Base-by-base conservation (phyloP, 768 basidiomycete genomes). In the Dentipellis sp. region DNA sequence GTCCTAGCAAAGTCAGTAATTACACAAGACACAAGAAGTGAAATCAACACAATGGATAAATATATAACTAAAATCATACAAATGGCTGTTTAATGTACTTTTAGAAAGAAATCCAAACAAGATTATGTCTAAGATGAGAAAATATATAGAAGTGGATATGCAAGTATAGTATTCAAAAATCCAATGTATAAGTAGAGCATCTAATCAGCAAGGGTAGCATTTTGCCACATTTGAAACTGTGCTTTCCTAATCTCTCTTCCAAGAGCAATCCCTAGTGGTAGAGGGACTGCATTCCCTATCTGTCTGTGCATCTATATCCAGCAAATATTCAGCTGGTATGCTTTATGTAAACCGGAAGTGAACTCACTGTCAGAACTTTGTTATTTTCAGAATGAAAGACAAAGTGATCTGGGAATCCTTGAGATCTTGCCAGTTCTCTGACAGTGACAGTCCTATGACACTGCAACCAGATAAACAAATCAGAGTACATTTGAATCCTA, bases 331-430 rank as follows among this genome's bases (percentile, higher is more conserved):
- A 17, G 2, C 6, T 10, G 35, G 40, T 19, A 19, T 4, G 12
- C 22, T 10, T 17, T 19, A 17, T 3, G 10, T 21, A 1, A 19
- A 3, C 14, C 21, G 9, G 39, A 51, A 17, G 16, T 6, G 12
- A 29, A 71, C 84, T 58, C 57, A 88, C 87, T 1, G 82, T 87
- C 34, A 79, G 73, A 12, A 89, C 75, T 45, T 76, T 79, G 40
- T 79, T 63, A 12, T 75, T 69, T 7, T 74, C 59, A 0, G 85
- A 71, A 54, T 77, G 63, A 59, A 92, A 91, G 0, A 78, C 68
- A 56, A 88, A 90, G 62, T 75, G 69, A 59, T 92, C 90, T 0
- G 88, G 85, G 65, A 92, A 88, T 0, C 90, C 89, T 71, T 92
- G 90, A 0, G 86, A 84, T 42, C 90, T 74, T 8, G 88, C 89